phyloP scores from a whole-genome alignment of 352 stramenopile genomes.

The Pythium sukuiense region DNA sequence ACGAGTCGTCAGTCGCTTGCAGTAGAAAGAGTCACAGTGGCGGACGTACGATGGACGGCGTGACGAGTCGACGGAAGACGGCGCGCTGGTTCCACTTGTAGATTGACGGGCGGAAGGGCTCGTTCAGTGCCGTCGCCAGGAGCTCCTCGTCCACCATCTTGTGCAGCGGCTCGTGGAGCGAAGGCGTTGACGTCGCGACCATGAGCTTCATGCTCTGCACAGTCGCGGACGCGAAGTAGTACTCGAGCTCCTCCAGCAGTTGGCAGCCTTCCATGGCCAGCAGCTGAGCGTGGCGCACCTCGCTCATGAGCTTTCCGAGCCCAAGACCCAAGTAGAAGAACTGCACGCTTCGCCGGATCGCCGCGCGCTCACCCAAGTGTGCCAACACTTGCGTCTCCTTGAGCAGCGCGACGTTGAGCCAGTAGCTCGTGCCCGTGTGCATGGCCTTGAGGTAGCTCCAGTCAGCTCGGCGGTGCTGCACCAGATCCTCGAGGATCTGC shows the following conservation, averaged over 20 bases:
- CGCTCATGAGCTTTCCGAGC: conserved; percentile 59
- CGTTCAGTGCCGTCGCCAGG: conserved; percentile 34
- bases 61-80: conserved; percentile 71
- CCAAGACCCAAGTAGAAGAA: conserved; percentile 83
- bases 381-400: conserved; percentile 66
- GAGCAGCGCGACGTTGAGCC: conserved; percentile 77
- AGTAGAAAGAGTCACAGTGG: neutral
- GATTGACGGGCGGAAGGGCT: conserved; percentile 64
- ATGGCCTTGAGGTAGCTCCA: conserved; percentile 83
- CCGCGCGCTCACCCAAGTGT: conserved; percentile 59
- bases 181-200: conserved; percentile 63
- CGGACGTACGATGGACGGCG: conserved; percentile 61
- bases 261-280: conserved; percentile 75
- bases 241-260: conserved; percentile 85
- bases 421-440: conserved; percentile 78
- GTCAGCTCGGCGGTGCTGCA: conserved; percentile 69
- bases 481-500: conserved; percentile 71
- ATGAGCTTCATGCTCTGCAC: conserved; percentile 89
- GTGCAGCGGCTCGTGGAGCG: conserved; percentile 56
- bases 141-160: conserved; percentile 37
- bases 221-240: conserved; percentile 74
- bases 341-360: conserved; percentile 58
- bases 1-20: neutral
- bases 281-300: conserved; percentile 51
- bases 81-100: conserved; percentile 86